These are phyloP conservation scores for Candida michaelii DNA, from an alignment of 805 yeast genomes.

Conservation along the genomic window DNA sequence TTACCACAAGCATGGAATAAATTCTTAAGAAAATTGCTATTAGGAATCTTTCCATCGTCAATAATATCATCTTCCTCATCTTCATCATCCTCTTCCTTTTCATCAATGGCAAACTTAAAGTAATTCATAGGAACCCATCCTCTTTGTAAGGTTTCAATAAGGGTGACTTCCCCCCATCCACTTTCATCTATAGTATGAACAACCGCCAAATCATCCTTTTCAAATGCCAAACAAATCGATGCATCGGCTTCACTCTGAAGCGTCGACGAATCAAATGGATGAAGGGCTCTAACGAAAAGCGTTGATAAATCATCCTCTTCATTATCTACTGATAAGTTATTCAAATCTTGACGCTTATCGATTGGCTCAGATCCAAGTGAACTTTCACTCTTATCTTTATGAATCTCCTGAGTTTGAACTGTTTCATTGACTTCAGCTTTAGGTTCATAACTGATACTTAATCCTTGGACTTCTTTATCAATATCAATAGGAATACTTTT, in stretches of 20 bases:
- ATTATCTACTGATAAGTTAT: conserved; percentile 6
- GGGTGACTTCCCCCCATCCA: conserved; percentile 87
- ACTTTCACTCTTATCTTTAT: neutral
- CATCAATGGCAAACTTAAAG: conserved; percentile 50
- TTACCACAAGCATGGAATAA: conserved; percentile 64
- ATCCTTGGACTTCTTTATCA: conserved; percentile 2
- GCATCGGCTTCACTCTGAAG: conserved; percentile 66
- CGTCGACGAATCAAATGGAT: conserved; percentile 56
- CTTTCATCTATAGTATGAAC: conserved; percentile 77
- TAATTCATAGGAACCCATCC: conserved; percentile 91
- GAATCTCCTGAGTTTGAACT: neutral
- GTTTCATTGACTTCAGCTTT: neutral
- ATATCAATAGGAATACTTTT: conserved; percentile 11
- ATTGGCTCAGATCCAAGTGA: conserved; percentile 2
- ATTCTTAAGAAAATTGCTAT: conserved; percentile 51
- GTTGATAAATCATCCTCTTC: conserved; percentile 50
- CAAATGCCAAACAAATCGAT: conserved; percentile 71
- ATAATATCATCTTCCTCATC: conserved; percentile 25
- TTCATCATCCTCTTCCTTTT: conserved; percentile 18
- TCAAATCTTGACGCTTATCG: conserved; percentile 11
- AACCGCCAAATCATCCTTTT: conserved; percentile 68
- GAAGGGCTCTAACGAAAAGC: conserved; percentile 56
- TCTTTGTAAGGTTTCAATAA: conserved; percentile 58
- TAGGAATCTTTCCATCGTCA: conserved; percentile 31
- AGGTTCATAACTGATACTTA: conserved; percentile 5